Percentiles rank a stretch among this genome's conserved stretches.
Conservation (phyloP, 2,329 filamentous ascomycete genomes). For the Alternaria ethzedia region DNA sequence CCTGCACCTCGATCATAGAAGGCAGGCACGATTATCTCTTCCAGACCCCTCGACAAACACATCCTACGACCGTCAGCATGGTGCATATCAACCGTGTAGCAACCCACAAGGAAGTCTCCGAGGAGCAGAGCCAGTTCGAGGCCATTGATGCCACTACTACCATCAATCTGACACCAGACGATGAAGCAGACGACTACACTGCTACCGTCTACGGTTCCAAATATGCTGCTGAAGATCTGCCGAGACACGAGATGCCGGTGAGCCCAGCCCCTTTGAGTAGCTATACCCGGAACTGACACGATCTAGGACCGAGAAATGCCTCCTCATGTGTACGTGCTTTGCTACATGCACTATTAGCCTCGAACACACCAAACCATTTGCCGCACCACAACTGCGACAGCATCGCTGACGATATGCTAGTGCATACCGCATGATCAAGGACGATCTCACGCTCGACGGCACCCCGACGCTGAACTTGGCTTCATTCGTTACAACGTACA, state of each 20-base stretch:
- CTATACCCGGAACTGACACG: constrained; percentile 1
- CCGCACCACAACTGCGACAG: background rate
- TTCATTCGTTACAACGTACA: constrained; percentile 94
- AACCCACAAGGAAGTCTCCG: constrained; percentile 49
- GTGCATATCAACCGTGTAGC: constrained; percentile 57
- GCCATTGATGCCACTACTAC: constrained; percentile 20
- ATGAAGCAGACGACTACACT: constrained; percentile 63
- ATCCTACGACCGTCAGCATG: constrained; percentile 44
- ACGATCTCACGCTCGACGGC: constrained; percentile 90
- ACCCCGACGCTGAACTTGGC: constrained; percentile 68
- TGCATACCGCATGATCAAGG: constrained; percentile 92
- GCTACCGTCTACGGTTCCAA: constrained; percentile 87
- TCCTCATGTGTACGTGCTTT: constrained; percentile 65
- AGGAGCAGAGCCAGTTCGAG: constrained; percentile 27
- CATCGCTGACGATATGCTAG: constrained; percentile 14
- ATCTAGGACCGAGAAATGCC: constrained; percentile 73
- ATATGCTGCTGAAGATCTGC: constrained; percentile 82
- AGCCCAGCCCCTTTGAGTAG: constrained; percentile 18
- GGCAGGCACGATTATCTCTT: background rate
- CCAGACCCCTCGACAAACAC: background rate
- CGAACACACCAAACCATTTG: background rate
- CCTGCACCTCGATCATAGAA: background rate
- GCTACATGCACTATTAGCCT: too few species aligned
- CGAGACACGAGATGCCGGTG: constrained; percentile 86
- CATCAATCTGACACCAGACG: constrained; percentile 35